Evolutionary conservation across 139 green algal genomes (phyloP), one percentile per base, ranked within the genome.

Genomic region (Nannochloris sp.): DNA sequence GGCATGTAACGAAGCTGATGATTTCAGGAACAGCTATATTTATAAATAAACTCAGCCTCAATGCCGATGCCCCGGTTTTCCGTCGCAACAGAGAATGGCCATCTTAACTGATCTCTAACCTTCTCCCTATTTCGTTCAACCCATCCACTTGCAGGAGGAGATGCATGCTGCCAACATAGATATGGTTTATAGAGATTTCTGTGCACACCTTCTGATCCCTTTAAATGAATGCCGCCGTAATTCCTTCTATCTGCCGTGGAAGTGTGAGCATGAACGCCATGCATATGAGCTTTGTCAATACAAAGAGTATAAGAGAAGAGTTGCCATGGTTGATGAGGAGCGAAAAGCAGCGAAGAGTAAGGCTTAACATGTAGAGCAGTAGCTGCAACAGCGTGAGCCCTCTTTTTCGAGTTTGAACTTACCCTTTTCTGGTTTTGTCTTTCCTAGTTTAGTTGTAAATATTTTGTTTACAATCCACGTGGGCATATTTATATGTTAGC

Each of bases 271-370:
- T 37, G 84, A 89, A 37, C 59, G 59, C 34, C 87, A 95, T 68
- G 78, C 66, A 14, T 95, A 94, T 51, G 87, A 95, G 60, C 83
- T 87, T 61, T 95, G 87, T 67, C 73, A 94, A 48, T 95, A 95
- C 65, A 70, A 81, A n/a, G 84, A 90, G 25, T 90, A 88, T 63
- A 84, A 85, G 65, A 46, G 63, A 23, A 59, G 83, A 2, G 59
- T 90, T 27, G 23, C 35, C 35, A 5, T 29, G 4, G 27, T 23
- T 24, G 7, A 33, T 23, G 48, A 32, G 13, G 24, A 61, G 54
- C 12, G 54, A 61, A 35, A 7, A 25, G 8, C 19, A 12, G 6
- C 5, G 54, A 9, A 59, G 9, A 10, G 19, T 27, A 24, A 5
- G 71, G 71, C n/a, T n/a, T n/a, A 57, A 13, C 48, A 33, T 12